Evolutionary conservation across 2,329 filamentous ascomycete species (phyloP).

Genomic region (Clathrospora elynae): DNA sequence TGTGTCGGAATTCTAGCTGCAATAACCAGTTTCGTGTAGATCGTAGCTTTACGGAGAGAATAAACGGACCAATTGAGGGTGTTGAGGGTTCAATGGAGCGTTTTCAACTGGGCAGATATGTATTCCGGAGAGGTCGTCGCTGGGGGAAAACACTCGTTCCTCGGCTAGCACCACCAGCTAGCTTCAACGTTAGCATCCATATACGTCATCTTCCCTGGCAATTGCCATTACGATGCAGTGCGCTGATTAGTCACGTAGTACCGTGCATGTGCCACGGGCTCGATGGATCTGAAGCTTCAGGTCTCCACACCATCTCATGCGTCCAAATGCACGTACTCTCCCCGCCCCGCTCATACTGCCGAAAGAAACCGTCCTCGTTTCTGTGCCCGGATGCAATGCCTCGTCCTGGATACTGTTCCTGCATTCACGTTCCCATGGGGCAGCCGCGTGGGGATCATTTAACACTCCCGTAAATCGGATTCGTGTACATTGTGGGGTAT

Average conservation of each 20-base stretch:
- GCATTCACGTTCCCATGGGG: neutral
- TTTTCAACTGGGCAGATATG: neutral
- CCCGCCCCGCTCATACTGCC: too few relatives aligned
- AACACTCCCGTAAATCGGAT: too few relatives aligned
- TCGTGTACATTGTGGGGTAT: too few relatives aligned
- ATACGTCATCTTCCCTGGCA: slow-evolving; percentile 14
- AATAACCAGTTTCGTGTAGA: neutral
- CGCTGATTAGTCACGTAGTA: slow-evolving; percentile 11
- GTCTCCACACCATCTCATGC: too few relatives aligned
- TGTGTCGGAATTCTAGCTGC: slow-evolving; percentile 3
- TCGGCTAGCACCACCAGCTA: slow-evolving; percentile 15
- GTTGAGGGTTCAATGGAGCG: neutral
- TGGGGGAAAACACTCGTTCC: slow-evolving; percentile 16
- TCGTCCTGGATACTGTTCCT: too few relatives aligned
- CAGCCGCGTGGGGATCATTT: slow-evolving; percentile 1
- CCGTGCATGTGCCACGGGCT: slow-evolving; percentile 2
- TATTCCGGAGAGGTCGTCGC: slow-evolving; percentile 2
- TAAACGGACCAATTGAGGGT: neutral
- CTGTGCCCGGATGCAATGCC: neutral
- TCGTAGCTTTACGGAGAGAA: neutral
- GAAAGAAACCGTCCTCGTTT: too few relatives aligned
- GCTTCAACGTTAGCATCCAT: too few relatives aligned
- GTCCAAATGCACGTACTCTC: too few relatives aligned
- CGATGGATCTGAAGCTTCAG: neutral
- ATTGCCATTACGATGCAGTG: slow-evolving; percentile 14